Evolutionary conservation across 495 filamentous ascomycete species (phyloP), one percentile per base, ranked within the genome.

Genomic region (Trichocladium antarcticum): DNA sequence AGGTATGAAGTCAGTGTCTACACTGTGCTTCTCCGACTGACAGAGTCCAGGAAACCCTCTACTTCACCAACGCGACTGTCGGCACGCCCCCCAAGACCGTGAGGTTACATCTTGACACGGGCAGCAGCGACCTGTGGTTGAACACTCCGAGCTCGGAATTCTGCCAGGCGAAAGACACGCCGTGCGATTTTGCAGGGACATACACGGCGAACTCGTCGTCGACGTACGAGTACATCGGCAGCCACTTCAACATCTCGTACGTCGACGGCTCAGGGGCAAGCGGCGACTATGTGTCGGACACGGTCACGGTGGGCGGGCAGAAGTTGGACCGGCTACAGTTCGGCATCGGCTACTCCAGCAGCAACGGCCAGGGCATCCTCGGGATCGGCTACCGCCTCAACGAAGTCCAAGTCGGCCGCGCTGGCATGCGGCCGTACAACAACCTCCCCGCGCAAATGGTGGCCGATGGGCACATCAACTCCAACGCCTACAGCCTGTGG

Each of bases 111-210:
- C 58, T 92, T 45, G 86, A 92, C 56, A 92, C 86, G 9, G 86
- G 86, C 22, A 93, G 87, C 61, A 92, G 86, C 56, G 89, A 97
- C 67, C 66, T 95, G 3, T 96, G 89, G 89, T 76, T 81, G 20
- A 92, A 93, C 63, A 77, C 83, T 5, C 73, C 74, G 11, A 63
- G 60, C 28, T 90, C 85, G 6, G 53, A 61, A 3, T 63, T 85
- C 15, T 94, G 88, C 57, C 47, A 59, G 7, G 50, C 57, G 3
- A 49, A 49, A 7, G 48, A 48, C 0, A 53, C 73, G 11, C 73
- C 75, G 9, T 90, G 85, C 56, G 49, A 56, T 10, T 60, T 54
- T 17, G 75, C 76, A 10, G 85, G 85, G 12, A 81, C 83, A 8
- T 92, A 87, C 61, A 56, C 76, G 42, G 72, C 84, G n/a, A 85